Base-by-base conservation (phyloP, 2,329 filamentous ascomycete species). In the Colletotrichum lupini region DNA sequence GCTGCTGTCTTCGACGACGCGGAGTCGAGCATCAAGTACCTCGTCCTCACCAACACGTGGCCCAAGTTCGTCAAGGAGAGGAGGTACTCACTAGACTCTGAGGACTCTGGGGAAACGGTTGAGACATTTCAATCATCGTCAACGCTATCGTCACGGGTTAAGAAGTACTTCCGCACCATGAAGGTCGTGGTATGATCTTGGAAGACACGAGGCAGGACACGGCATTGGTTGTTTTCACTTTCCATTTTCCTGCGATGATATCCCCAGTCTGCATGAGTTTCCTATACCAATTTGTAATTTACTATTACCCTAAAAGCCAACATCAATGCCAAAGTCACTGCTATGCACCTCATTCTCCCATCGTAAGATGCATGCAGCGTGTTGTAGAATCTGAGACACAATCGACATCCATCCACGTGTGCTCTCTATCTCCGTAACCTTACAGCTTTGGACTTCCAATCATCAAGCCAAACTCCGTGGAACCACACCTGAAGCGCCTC, bases 11-110 rank as follows among this genome's bases (percentile, higher is more conserved):
- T 91, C 70, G 87, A 90, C 75, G 82, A 80, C n/a, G 88, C 89
- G 0, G 85, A 89, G 76, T 79, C 81, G 28, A 86, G 85, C 73
- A 87, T 91, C 80, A 90, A 89, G 78, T 89, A 90, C 68, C 83
- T 91, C 6, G 80, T 80, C 5, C 74, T 80, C 42, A 79, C 78
- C 24, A 80, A 80, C 68, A 80, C 78, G 0, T 80, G 78, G 78
- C 78, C 78, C 42, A 80, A 79, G 70, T 80, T 79, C 55, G 76
- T 80, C 61, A 75, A 69, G 72, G 68, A 68, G 56, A 72, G 74
- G 65, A 67, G 74, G 42, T 72, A 42, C 2, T 75, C 74, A 24
- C 35, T 73, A 9, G 68, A 68, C 55, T 75, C 74, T 14, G 63
- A 69, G 28, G 73, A 75, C 9, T 74, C 72, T 2, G 58, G 49